A percentile compares a stretch with the other conserved stretches of the same genome.
Conservation (phyloP, 768 basidiomycete genomes). For the Rhodotorula paludigena region DNA sequence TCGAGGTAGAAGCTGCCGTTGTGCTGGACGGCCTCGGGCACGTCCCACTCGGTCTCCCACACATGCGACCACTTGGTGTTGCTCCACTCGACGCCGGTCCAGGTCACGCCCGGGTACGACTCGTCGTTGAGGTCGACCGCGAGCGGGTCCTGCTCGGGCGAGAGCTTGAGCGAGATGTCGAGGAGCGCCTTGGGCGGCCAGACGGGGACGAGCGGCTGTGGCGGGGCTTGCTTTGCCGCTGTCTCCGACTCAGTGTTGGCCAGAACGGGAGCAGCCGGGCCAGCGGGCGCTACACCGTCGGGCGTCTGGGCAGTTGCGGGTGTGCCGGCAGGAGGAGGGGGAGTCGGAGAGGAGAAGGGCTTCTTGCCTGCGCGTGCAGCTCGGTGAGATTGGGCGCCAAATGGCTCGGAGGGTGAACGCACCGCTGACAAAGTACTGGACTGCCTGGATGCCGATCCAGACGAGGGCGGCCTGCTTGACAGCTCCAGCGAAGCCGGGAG, state of each 20-base stretch:
- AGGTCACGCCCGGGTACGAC: conserved; percentile 13
- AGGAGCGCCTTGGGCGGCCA: conserved; percentile 12
- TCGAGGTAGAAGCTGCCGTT: conserved; percentile 83
- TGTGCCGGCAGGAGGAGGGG: background rate
- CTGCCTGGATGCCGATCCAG: background rate
- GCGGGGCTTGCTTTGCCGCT: background rate
- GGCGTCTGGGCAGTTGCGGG: background rate
- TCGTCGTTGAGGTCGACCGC: conserved; percentile 20
- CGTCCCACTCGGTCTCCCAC: conserved; percentile 35
- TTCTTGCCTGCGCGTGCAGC: background rate
- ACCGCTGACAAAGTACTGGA: background rate
- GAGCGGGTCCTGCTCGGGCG: conserved; percentile 20
- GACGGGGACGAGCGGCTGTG: background rate
- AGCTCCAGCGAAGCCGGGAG: background rate
- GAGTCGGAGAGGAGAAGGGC: background rate
- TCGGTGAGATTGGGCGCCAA: background rate
- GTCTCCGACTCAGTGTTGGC: too few relatives aligned
- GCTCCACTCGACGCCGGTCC: conserved; percentile 33
- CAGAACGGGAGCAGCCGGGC: background rate
- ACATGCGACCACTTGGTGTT: conserved; percentile 11
- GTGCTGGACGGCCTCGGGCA: conserved; percentile 55
- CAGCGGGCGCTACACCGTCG: background rate
- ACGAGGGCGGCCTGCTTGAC: background rate
- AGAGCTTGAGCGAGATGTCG: conserved; percentile 28
- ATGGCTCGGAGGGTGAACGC: background rate